Conservation (phyloP, 345 rosid genomes). For the Melastoma malabathricum region DNA sequence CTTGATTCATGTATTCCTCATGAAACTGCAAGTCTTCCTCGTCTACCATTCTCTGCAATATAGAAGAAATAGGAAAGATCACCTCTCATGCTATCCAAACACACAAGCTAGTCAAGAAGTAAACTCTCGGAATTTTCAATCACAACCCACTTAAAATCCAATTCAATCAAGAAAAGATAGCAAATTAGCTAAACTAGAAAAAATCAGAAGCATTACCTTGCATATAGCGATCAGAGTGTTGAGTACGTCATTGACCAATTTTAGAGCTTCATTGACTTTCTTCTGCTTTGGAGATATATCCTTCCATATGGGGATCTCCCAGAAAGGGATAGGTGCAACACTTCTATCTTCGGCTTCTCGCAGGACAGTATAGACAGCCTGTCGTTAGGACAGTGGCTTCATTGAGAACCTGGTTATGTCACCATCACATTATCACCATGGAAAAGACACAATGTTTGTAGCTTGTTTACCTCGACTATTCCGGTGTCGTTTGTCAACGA, state of each 20-base stretch:
- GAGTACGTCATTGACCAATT: constrained; percentile 63
- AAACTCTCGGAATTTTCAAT: too few species aligned
- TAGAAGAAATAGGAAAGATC: too few species aligned
- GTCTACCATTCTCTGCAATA: constrained; percentile 85
- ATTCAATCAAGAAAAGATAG: too few species aligned
- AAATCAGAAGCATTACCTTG: constrained; percentile 40
- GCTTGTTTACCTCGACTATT: constrained; percentile 63
- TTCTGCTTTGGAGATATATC: constrained; percentile 77
- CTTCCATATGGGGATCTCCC: constrained; percentile 96
- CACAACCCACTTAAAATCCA: too few species aligned
- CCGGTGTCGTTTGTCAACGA: constrained; percentile 85
- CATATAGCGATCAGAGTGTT: constrained; percentile 66
- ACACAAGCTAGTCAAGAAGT: too few species aligned
- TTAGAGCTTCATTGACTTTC: constrained; percentile 63
- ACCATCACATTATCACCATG: too few species aligned
- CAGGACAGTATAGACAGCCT: constrained; percentile 89
- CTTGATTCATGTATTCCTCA: constrained; percentile 84
- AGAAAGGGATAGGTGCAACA: constrained; percentile 76
- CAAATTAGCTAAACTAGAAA: not conserved
- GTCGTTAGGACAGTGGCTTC: not conserved
- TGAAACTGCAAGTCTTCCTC: constrained; percentile 87
- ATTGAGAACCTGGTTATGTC: not conserved
- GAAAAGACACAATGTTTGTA: not conserved
- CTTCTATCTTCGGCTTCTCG: constrained; percentile 97
- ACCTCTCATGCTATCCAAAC: too few species aligned